Evolutionary conservation across 305 asterid genomes (phyloP).

Genomic region (Plantago coronopus): DNA sequence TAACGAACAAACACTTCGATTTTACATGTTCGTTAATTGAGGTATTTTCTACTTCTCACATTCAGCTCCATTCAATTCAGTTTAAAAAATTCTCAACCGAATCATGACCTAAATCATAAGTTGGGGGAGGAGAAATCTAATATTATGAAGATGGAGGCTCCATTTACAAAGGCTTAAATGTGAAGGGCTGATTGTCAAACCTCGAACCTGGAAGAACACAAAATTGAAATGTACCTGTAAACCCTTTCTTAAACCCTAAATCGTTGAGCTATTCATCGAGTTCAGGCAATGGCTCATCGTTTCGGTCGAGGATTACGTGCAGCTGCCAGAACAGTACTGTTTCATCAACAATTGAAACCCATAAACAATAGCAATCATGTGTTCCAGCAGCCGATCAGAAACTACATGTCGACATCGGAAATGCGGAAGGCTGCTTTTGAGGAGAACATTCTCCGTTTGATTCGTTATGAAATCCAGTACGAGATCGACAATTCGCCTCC

Average conservation of each 20-base stretch:
- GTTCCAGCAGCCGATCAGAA: conserved; percentile 36
- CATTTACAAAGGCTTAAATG: neutral
- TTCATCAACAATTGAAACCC: conserved; percentile 32
- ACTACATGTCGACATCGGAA: conserved; percentile 42
- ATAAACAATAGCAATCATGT: conserved; percentile 12
- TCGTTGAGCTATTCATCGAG: neutral
- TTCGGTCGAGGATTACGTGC: conserved; percentile 47
- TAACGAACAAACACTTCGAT: too few species aligned
- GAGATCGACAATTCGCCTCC: conserved; percentile 62
- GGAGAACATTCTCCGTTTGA: conserved; percentile 65
- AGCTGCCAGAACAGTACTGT: conserved; percentile 24
- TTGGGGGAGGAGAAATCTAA: too few species aligned
- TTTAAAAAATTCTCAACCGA: too few species aligned
- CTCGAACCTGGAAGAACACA: neutral
- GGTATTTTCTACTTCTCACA: too few species aligned
- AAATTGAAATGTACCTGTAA: neutral
- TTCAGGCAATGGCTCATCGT: conserved; percentile 49
- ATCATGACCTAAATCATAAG: too few species aligned
- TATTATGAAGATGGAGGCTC: too few species aligned
- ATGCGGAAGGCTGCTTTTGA: conserved; percentile 80
- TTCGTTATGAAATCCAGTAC: conserved; percentile 71
- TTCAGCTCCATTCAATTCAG: too few species aligned
- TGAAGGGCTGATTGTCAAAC: neutral
- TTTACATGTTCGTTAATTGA: too few species aligned
- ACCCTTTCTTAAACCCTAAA: conserved; percentile 30